Base-by-base conservation (phyloP, 1,284 basidiomycete species). In the Puccinia hordei region DNA sequence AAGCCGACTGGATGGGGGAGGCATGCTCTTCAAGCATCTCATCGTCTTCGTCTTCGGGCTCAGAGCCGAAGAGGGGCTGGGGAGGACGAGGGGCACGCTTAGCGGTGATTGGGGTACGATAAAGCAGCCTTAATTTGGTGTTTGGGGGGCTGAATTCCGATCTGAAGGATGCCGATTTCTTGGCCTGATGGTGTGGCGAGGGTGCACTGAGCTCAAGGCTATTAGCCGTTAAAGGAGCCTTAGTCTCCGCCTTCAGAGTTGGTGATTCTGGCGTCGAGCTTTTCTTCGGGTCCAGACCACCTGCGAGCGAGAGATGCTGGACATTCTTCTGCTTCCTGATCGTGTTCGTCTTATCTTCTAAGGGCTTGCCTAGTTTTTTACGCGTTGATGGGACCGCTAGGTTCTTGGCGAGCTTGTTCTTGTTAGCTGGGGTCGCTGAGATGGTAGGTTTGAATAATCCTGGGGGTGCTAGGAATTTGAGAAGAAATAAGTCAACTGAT, bases 301-400 rank as follows among this genome's bases (percentile, higher is more conserved):
- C 38, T 4, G 38, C 38, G 38, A 12, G 38, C 38, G 12, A 12
- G 38, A 41, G 38, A 41, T 41, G 38, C 6, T 15, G 8, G 46
- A 49, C 46, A 15, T 5, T 5, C 46, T 49, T 49, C 13, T 49
- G n/a, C 53, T 55, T 55, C 4, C 63, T 38, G n/a, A 66, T 5
- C 41, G 63, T 66, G 41, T 66, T 66, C 22, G 63, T 66, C 41
- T 66, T 66, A 12, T 66, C 63, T 27, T 66, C 63, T 12, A 66
- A 15, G 1, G 63, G 63, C 41, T 66, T 66, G 22, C 13, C 63
- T 6, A 6, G 4, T 12, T 66, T 44, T 35, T 66, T 66, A 24
- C 63, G 63, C 63, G 63, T 66, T 6, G 63, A 66, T 1, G 63
- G 38, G n/a, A 24, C 38, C 22, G 38, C 63, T 13, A 44, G 41